Percentiles rank a stretch among this genome's conserved stretches.
phyloP scores from a whole-genome alignment of 768 basidiomycete species.

The Atractiella rhizophila region DNA sequence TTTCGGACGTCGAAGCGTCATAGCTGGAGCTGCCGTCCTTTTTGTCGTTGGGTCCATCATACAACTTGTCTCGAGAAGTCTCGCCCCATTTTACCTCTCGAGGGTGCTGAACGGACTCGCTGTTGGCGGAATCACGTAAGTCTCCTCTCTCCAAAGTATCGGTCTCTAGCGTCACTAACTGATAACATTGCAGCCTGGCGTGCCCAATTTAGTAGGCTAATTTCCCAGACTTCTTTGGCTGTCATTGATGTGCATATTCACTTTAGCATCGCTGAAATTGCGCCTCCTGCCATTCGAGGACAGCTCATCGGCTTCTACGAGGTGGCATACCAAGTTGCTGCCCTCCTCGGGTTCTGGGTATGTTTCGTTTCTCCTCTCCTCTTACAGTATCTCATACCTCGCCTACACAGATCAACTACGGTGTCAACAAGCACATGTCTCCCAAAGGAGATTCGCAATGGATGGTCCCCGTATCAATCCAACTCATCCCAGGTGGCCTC shows the following conservation, averaged over 20 bases:
- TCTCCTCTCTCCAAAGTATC: too few relatives aligned
- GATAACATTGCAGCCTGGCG: too few relatives aligned
- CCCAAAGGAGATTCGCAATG: not conserved
- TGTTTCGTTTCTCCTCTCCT: constrained; percentile 9
- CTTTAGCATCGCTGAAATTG: constrained; percentile 23
- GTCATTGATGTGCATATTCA: too few relatives aligned
- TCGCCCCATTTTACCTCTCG: constrained; percentile 14
- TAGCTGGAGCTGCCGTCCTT: constrained; percentile 12
- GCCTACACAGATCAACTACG: not conserved
- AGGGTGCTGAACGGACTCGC: constrained; percentile 19
- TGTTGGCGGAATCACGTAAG: constrained; percentile 25
- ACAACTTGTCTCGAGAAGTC: not conserved
- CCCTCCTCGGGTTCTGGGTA: constrained; percentile 24
- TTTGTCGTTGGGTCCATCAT: constrained; percentile 23
- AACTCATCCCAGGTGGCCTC: constrained; percentile 14
- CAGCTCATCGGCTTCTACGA: constrained; percentile 30
- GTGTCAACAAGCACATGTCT: constrained; percentile 4
- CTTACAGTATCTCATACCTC: not conserved
- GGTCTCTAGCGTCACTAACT: too few relatives aligned
- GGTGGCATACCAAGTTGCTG: constrained; percentile 29
- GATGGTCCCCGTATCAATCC: constrained; percentile 5
- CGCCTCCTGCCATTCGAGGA: constrained; percentile 19
- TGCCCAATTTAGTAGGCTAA: too few relatives aligned
- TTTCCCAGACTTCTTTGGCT: too few relatives aligned
- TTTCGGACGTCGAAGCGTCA: constrained; percentile 18